Base-by-base conservation (phyloP, 2,329 filamentous ascomycete genomes). In the Teratosphaeria viscida region DNA sequence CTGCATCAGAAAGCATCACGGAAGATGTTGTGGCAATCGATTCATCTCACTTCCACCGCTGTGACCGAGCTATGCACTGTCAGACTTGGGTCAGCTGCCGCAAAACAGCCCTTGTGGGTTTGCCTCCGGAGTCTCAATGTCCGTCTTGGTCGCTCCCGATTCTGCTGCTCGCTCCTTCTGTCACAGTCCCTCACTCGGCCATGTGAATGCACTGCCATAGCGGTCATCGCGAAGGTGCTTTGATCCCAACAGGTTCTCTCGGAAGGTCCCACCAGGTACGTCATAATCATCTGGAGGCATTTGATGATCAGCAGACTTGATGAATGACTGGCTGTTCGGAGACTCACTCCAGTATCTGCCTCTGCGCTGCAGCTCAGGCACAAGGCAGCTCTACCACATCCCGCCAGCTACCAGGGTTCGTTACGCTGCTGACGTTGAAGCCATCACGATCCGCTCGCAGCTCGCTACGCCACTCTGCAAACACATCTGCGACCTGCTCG, bases 401-500 rank as follows among this genome's bases (percentile, higher is more conserved):
- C 60, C 84, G 81, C 73, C 88, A 89, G 0, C 84, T 85, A 59
- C 82, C 80, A 0, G 85, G 86, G 66, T 85, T 85, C n/a, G 87
- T 73, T 0, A 83, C 82, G 63, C 89, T 88, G 1, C 82, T 83
- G 70, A 90, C 79, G 68, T 90, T 90, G 73, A 90, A 90, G 0
- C 87, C 87, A 68, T 90, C 87, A 0, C 90, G 81, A 64, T 88
- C 87, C 0, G 84, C 85, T 43, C 37, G 12, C 37, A 43, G 37
- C 68, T 88, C 86, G 6, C 75, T 67, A 0, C 89, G 76, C 86
- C 87, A 90, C 0, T 76, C 72, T 72, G 90, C 84, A 59, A 53
- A 77, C 52, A 81, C 79, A 68, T 90, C 86, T 0, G 85, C 87
- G 1, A 89, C 85, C 63, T 83, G 81, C 16, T 78, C 71, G 0